These are phyloP conservation scores for Jaltomata sinuosa DNA, from an alignment of 257 asterid species.

Conservation along the genomic window DNA sequence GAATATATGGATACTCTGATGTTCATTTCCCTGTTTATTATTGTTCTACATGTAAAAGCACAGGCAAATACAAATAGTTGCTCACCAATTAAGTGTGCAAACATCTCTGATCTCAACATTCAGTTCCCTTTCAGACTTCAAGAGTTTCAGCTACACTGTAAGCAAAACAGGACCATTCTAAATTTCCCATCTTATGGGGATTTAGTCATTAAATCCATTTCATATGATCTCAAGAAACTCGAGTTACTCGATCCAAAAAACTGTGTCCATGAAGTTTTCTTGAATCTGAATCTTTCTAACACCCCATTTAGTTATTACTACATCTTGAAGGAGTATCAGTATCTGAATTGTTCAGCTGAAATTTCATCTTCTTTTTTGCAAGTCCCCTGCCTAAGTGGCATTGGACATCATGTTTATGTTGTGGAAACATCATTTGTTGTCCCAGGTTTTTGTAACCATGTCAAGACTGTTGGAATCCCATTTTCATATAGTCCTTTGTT, in stretches of 20 bases:
- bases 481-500: slow-evolving; percentile 38
- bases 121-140: slow-evolving; percentile 15
- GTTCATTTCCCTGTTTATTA: slow-evolving; percentile 6
- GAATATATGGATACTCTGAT: not conserved
- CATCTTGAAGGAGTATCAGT: slow-evolving; percentile 22
- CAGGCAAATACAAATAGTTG: not conserved
- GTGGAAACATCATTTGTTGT: slow-evolving; percentile 17
- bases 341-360: slow-evolving; percentile 31
- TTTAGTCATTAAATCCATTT: slow-evolving; percentile 30
- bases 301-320: slow-evolving; percentile 40
- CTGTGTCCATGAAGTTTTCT: slow-evolving; percentile 43
- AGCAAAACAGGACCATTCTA: slow-evolving; percentile 18
- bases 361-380: slow-evolving; percentile 7
- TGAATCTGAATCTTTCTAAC: slow-evolving; percentile 30
- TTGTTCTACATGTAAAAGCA: slow-evolving; percentile 7
- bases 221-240: slow-evolving; percentile 10
- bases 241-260: slow-evolving; percentile 31
- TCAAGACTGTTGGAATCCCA: slow-evolving; percentile 30
- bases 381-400: slow-evolving; percentile 37
- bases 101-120: not conserved
- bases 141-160: slow-evolving; percentile 12
- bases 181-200: slow-evolving; percentile 30
- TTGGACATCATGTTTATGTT: slow-evolving; percentile 22
- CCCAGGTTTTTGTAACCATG: slow-evolving; percentile 17
- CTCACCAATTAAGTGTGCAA: slow-evolving; percentile 7